These are phyloP conservation scores for Vicia villosa DNA, from an alignment of 306 rosid genomes.

Conservation along the genomic window DNA sequence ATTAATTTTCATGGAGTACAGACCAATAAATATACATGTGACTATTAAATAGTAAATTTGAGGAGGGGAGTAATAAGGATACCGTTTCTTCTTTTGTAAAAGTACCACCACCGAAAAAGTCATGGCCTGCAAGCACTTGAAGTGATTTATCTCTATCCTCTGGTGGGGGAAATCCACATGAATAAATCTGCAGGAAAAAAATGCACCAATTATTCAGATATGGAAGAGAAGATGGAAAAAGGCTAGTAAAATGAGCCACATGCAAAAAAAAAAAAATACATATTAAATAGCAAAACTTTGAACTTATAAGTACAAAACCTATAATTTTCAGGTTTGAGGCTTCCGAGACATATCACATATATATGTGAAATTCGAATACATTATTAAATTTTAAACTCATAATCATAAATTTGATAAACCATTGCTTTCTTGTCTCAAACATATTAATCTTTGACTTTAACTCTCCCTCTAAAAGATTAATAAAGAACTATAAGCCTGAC, in stretches of 20 bases:
- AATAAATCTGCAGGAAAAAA: conserved; percentile 60
- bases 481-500: neutral
- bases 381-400: too few species aligned
- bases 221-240: conserved; percentile 11
- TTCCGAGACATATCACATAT: neutral
- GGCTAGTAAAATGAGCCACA: neutral
- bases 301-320: neutral
- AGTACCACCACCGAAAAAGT: conserved; percentile 71
- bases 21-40: neutral
- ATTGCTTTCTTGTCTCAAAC: neutral
- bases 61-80: conserved; percentile 44
- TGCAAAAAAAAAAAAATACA: neutral
- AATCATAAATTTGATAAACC: neutral
- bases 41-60: neutral
- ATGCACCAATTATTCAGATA: conserved; percentile 28
- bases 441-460: neutral
- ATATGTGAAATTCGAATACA: too few species aligned
- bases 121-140: conserved; percentile 68
- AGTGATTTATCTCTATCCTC: conserved; percentile 83
- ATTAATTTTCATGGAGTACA: conserved; percentile 6
- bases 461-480: neutral
- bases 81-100: conserved; percentile 79
- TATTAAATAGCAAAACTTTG: neutral
- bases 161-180: conserved; percentile 93
- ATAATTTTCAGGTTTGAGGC: neutral